phyloP scores from a whole-genome alignment of 2,329 filamentous ascomycete genomes.

The Intubia oerlemansii region DNA sequence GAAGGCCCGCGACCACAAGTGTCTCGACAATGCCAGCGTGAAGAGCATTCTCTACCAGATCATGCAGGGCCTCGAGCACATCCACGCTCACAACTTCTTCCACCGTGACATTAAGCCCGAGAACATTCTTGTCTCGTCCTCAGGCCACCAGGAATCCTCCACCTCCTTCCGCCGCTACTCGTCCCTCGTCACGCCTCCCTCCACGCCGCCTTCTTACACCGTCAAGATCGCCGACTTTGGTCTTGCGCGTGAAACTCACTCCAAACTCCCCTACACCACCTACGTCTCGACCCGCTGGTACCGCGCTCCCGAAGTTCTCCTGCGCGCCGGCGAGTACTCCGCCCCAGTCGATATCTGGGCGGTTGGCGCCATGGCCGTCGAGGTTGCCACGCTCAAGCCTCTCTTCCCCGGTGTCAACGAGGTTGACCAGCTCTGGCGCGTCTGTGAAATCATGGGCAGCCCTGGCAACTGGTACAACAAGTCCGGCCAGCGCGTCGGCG shows the following conservation, averaged over 20 bases:
- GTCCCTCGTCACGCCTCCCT: constrained; percentile 77
- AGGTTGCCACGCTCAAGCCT: constrained; percentile 89
- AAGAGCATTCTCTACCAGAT: constrained; percentile 98
- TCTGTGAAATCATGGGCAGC: constrained; percentile 98
- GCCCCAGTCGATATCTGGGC: constrained; percentile 98
- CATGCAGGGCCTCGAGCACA: constrained; percentile 86
- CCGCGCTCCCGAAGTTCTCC: constrained; percentile 79
- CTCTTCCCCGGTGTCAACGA: constrained; percentile 95
- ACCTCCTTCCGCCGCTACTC: constrained; percentile 89
- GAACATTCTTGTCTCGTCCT: constrained; percentile 92
- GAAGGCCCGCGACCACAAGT: constrained; percentile 95
- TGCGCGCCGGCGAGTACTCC: constrained; percentile 90
- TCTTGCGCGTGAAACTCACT: constrained; percentile 90
- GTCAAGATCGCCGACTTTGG: constrained; percentile 99
- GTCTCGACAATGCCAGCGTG: constrained; percentile 70
- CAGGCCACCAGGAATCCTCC: constrained; percentile 57
- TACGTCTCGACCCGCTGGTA: constrained; percentile 99
- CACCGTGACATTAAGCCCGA: constrained; percentile 98
- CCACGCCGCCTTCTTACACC: constrained; percentile 79
- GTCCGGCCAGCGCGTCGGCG: constrained; percentile 63
- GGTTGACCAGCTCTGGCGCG: constrained; percentile 95
- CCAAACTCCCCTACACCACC: constrained; percentile 88
- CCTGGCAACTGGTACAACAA: constrained; percentile 98
- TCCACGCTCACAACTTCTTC: constrained; percentile 93
- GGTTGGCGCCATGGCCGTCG: constrained; percentile 93